phyloP scores from a whole-genome alignment of 106 monocot genomes.

The Platanthera guangdongensis region DNA sequence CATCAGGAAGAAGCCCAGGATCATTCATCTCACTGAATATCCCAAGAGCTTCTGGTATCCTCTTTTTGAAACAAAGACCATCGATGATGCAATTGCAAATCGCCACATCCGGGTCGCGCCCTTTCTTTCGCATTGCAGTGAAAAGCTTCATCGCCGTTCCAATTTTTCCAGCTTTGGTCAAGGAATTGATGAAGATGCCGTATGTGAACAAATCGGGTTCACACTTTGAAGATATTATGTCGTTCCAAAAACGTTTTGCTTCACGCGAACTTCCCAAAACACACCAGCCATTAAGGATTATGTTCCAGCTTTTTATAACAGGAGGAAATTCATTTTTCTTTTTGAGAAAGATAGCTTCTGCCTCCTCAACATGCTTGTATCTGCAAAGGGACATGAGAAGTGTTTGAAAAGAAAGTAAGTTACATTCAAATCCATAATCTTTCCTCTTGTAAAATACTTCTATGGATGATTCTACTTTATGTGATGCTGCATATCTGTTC shows the following conservation, averaged over 20 bases:
- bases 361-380: constrained; percentile 91
- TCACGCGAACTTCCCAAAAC: constrained; percentile 63
- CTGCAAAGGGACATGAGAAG: constrained; percentile 64
- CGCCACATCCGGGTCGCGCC: constrained; percentile 51
- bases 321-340: constrained; percentile 64
- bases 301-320: constrained; percentile 70
- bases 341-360: constrained; percentile 62
- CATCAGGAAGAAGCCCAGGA: constrained; percentile 51
- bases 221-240: constrained; percentile 59
- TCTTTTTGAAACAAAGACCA: constrained; percentile 79
- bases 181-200: constrained; percentile 63
- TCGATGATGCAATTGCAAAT: constrained; percentile 84
- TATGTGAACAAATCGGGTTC: constrained; percentile 75
- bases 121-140: constrained; percentile 59
- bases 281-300: constrained; percentile 89
- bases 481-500: constrained; percentile 56
- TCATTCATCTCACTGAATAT: constrained; percentile 75
- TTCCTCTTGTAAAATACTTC: constrained; percentile 70
- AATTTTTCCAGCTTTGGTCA: constrained; percentile 68
- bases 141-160: constrained; percentile 56
- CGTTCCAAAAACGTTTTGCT: constrained; percentile 83
- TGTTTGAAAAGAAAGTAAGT: constrained; percentile 50
- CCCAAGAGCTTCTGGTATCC: constrained; percentile 67
- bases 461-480: constrained; percentile 52
- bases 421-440: constrained; percentile 52